A percentile compares a stretch with the other conserved stretches of the same genome.
Evolutionary conservation across 768 basidiomycete species (phyloP).

Genomic region (Leucocoprinus sp.): DNA sequence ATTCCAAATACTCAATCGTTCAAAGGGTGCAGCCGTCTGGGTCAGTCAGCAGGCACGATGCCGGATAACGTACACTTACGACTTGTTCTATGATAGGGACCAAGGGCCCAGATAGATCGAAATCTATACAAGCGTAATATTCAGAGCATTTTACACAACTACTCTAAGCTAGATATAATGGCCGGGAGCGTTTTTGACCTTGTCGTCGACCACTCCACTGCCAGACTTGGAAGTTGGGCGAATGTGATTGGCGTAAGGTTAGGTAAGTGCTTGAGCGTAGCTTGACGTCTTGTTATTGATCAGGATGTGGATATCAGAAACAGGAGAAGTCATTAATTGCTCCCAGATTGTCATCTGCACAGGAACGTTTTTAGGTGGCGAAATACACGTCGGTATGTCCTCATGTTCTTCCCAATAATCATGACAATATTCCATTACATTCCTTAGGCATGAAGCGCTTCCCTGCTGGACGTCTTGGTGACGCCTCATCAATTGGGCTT

Average conservation of each 20-base stretch:
- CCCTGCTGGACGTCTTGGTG: slow-evolving; percentile 71
- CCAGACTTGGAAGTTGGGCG: slow-evolving; percentile 35
- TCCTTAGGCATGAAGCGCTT: slow-evolving; percentile 55
- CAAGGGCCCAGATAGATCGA: slow-evolving; percentile 83
- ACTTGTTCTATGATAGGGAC: slow-evolving; percentile 48
- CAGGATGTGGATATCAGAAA: slow-evolving; percentile 36
- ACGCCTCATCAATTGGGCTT: slow-evolving; percentile 64
- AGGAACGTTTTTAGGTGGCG: slow-evolving; percentile 85
- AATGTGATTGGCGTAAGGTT: slow-evolving; percentile 58
- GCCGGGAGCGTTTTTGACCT: slow-evolving; percentile 77
- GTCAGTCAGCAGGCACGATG: slow-evolving; percentile 31
- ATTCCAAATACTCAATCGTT: slow-evolving; percentile 78
- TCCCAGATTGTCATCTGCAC: slow-evolving; percentile 84
- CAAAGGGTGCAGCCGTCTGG: slow-evolving; percentile 87
- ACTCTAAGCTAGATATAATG: slow-evolving; percentile 60
- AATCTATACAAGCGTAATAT: slow-evolving; percentile 78
- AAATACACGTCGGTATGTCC: slow-evolving; percentile 75
- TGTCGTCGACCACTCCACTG: slow-evolving; percentile 45
- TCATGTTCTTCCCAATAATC: background rate
- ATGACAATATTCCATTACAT: background rate
- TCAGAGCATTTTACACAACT: slow-evolving; percentile 58
- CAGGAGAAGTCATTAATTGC: slow-evolving; percentile 67
- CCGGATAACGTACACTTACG: background rate
- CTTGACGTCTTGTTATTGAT: background rate
- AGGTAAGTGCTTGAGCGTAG: slow-evolving; percentile 29